Percentiles rank a stretch among this genome's conserved stretches.
These are phyloP conservation scores for Globisporangium okanoganense DNA, from an alignment of 352 stramenopile genomes.

Conservation along the genomic window DNA sequence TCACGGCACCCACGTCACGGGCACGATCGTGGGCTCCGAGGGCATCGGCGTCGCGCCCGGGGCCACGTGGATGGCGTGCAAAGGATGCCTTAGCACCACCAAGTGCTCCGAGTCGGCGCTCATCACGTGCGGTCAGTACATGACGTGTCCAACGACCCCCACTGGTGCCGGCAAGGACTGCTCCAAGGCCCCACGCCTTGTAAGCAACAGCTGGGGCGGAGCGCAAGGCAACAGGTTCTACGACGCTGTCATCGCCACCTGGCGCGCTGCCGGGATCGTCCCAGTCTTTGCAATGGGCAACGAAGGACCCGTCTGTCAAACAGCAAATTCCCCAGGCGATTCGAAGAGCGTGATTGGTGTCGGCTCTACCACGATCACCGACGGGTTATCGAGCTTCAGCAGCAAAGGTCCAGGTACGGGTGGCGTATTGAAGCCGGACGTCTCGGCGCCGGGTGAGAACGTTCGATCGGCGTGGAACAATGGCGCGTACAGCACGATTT, in stretches of 20 bases:
- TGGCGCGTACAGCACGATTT: background rate
- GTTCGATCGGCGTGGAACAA: background rate
- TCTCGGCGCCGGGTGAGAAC: background rate
- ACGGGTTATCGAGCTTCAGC: slow-evolving; percentile 25
- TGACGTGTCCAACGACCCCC: slow-evolving; percentile 28
- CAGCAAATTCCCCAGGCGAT: slow-evolving; percentile 22
- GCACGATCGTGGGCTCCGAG: slow-evolving; percentile 27
- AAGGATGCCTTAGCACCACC: slow-evolving; percentile 10
- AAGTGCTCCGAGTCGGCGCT: slow-evolving; percentile 17
- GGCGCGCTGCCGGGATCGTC: background rate
- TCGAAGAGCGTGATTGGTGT: slow-evolving; percentile 23
- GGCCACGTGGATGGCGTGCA: slow-evolving; percentile 32
- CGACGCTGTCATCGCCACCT: background rate
- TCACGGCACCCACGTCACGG: slow-evolving; percentile 34
- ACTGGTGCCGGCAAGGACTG: slow-evolving; percentile 23
- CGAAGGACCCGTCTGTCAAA: slow-evolving; percentile 17
- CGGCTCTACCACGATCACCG: slow-evolving; percentile 19
- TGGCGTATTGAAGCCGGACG: background rate
- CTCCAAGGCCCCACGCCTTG: slow-evolving; percentile 26
- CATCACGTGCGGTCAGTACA: slow-evolving; percentile 28
- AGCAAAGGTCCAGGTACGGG: slow-evolving; percentile 6
- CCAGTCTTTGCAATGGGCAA: slow-evolving; percentile 18
- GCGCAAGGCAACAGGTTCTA: slow-evolving; percentile 6
- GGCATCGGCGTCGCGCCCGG: slow-evolving; percentile 36
- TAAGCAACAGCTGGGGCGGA: slow-evolving; percentile 34